A percentile compares a stretch with the other conserved stretches of the same genome.
phyloP scores from a whole-genome alignment of 2,329 filamentous ascomycete species.

The Apiospora pterosperma region DNA sequence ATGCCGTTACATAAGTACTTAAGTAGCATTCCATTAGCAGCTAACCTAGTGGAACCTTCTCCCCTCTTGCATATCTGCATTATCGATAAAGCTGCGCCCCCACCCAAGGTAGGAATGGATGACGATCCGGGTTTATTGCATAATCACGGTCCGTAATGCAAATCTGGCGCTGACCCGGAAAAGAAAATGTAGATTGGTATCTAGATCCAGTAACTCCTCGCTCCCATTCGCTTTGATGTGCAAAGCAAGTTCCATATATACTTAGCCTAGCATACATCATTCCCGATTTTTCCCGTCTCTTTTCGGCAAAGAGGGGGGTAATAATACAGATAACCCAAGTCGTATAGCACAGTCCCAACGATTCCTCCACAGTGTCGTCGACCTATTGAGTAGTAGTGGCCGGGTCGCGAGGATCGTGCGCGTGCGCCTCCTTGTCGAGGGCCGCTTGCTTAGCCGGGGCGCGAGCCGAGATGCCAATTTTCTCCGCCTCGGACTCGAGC shows the following conservation, averaged over 20 bases:
- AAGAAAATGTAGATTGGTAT: constrained; percentile 2
- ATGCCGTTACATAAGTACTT: too few relatives aligned
- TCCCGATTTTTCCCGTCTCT: neutral
- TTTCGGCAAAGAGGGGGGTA: neutral
- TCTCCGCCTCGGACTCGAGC: constrained; percentile 35
- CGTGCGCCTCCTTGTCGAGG: constrained; percentile 13
- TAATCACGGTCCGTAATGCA: neutral
- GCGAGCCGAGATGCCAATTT: constrained; percentile 23
- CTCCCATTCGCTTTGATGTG: neutral
- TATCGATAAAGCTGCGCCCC: neutral
- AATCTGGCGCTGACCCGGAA: neutral
- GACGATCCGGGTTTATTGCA: neutral
- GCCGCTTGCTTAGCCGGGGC: constrained; percentile 21
- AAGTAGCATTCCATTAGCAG: too few relatives aligned
- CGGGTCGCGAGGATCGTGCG: neutral
- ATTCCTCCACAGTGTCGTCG: neutral
- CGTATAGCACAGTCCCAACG: neutral
- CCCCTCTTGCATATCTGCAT: neutral
- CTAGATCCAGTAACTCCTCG: neutral
- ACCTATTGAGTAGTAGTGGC: neutral
- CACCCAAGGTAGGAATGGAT: neutral
- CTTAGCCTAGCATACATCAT: neutral
- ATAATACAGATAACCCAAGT: neutral
- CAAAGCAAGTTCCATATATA: neutral
- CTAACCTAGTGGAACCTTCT: neutral